A percentile compares a stretch with the other conserved stretches of the same genome.
Evolutionary conservation across 306 rosid genomes (phyloP).

Genomic region (Carpinus fangiana): DNA sequence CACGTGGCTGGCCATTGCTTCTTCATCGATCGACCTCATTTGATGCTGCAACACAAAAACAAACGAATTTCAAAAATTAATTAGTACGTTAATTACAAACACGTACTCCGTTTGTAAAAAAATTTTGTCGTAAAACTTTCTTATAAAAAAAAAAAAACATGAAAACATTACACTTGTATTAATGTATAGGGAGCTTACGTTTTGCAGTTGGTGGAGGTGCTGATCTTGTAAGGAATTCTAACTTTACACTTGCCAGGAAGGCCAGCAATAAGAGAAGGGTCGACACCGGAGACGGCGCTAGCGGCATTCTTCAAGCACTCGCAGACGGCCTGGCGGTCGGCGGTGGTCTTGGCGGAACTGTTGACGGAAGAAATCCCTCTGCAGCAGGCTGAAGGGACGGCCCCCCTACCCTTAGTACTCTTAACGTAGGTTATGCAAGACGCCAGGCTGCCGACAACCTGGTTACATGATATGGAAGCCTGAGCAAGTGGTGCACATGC

Average conservation of each 20-base stretch:
- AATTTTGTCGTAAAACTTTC: no score
- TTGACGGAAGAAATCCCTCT: slow-evolving; percentile 38
- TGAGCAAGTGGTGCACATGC: background rate
- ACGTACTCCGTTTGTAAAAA: background rate
- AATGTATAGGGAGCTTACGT: slow-evolving; percentile 10
- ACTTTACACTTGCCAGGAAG: slow-evolving; percentile 40
- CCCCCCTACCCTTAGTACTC: slow-evolving; percentile 10
- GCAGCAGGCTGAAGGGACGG: slow-evolving; percentile 41
- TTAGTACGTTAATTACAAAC: background rate
- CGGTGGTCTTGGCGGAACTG: slow-evolving; percentile 40
- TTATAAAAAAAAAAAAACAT: no score
- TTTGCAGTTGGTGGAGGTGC: slow-evolving; percentile 33
- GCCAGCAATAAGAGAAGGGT: slow-evolving; percentile 37
- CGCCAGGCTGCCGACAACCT: background rate
- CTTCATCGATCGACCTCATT: background rate
- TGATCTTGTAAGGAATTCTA: slow-evolving; percentile 40
- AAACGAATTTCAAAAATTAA: background rate
- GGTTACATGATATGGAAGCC: slow-evolving; percentile 28
- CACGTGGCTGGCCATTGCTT: background rate
- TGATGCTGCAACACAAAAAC: background rate
- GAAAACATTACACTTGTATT: no score
- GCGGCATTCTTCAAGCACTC: slow-evolving; percentile 50
- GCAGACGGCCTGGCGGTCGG: slow-evolving; percentile 56
- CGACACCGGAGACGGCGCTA: background rate
- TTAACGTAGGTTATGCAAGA: slow-evolving; percentile 23